Evolutionary conservation across 371 early-diverging fungal genomes (phyloP), one percentile per base, ranked within the genome.

Genomic region (Synchytrium microbalum): DNA sequence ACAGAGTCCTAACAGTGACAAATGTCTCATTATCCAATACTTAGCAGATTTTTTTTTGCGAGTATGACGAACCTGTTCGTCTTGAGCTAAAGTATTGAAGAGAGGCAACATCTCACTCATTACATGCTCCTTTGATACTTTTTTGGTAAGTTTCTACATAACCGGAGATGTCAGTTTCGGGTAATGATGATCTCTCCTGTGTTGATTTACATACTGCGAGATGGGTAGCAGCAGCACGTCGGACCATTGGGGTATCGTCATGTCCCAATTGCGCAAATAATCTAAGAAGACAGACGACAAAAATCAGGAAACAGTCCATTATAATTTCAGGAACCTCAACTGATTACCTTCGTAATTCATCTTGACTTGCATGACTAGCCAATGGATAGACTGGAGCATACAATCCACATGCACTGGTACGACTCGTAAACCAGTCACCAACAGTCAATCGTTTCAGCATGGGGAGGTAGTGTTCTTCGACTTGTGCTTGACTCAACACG

Each of bases 191-290:
- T 60, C 23, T 32, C 14, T 10, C 46, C 5, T 38, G 46, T 38
- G 10, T 38, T 14, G 2, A 5, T 1, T 8, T 27, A 64, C 79
- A 73, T 81, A 90, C 91, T 55, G 86, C 85, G 33, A 98, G 79
- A 64, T 92, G 84, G n/a, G 91, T 90, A 51, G 95, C 91, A 10
- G 95, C 93, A 1, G 96, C 89, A 66, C 97, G 85, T 66, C 96
- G 87, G 65, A 95, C 96, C 98, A 98, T 96, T 16, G 98, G 98
- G 26, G 95, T 96, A 53, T 93, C 93, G 72, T 98, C 96, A 65
- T 85, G 76, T 71, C 90, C 88, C 30, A 98, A 85, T 68, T 86
- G 85, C 29, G 82, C 81, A 75, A 67, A 80, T 31, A 74, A 63
- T 38, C 77, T 76, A 62, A 14, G 32, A 1, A 26, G 83, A 88